Evolutionary conservation across 495 filamentous ascomycete species (phyloP).

Genomic region (Talaromyces adpressus): DNA sequence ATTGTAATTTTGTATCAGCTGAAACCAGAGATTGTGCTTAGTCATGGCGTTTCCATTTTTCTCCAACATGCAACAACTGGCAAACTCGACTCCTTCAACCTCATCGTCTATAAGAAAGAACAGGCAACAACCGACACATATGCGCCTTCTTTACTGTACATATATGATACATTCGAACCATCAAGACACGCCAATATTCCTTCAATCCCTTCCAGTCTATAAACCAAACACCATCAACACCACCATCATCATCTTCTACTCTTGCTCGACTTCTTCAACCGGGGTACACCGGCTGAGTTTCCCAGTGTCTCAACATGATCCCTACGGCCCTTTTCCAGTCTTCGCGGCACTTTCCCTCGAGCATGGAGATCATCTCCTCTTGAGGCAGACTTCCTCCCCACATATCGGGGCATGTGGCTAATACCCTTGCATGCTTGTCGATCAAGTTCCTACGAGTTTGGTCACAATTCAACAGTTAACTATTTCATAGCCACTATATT

Average conservation of each 20-base stretch:
- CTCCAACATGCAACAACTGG: not conserved
- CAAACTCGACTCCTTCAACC: not conserved
- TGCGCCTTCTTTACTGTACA: not conserved
- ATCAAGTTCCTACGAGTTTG: conserved; percentile 44
- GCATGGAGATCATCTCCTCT: conserved; percentile 45
- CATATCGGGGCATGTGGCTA: conserved; percentile 61
- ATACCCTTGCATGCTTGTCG: conserved; percentile 48
- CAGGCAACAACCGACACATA: not conserved
- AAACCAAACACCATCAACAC: not conserved
- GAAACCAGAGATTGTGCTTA: not conserved
- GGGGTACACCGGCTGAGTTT: conserved; percentile 36
- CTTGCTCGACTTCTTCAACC: not conserved
- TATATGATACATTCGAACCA: not conserved
- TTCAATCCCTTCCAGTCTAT: not conserved
- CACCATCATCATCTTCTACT: not conserved
- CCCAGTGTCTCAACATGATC: conserved; percentile 66
- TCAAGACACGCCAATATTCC: not conserved
- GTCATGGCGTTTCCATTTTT: not conserved
- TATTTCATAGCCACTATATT: not conserved
- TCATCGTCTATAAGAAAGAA: not conserved
- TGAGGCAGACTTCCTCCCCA: conserved; percentile 59
- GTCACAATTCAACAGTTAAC: conserved; percentile 8
- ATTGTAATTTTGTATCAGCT: not conserved
- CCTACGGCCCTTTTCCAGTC: conserved; percentile 63
- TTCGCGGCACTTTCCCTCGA: conserved; percentile 53